Base-by-base conservation (phyloP, 1,139 yeast genomes). In the Pichiaceae sp. region DNA sequence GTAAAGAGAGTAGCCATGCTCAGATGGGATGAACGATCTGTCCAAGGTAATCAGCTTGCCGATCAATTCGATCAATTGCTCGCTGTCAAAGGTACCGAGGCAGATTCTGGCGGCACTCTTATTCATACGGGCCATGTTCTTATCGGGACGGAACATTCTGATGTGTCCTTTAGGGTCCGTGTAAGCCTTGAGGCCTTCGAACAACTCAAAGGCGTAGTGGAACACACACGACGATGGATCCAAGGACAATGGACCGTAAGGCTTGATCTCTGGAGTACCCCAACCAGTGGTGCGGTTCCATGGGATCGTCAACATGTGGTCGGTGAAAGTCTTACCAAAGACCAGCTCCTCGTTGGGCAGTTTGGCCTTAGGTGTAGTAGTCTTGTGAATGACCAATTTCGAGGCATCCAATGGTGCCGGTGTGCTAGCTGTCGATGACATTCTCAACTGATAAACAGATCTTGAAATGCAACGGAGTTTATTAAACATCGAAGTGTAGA, bases 181-280 rank as follows among this genome's bases (percentile, higher is more conserved):
- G 71, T 87, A 91, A 6, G 97, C 97, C 68, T 91, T 91, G 70
- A 91, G 71, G 47, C 98, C 98, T 68, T 91, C 98, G 52, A 91
- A 91, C 47, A 91, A 73, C 61, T 87, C 96, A 56, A 91, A 91
- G 1, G 95, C 91, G 54, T 91, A 91, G 64, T 91, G 98, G 63
- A 91, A 77, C 26, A 89, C 97, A 54, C 79, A 73, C 11, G 93
- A 64, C 12, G 96, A 78, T 27, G 98, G 98, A 53, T 87, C 96
- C 40, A 91, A 62, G 16, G 66, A 52, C 41, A 91, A 64, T 35
- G 75, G 74, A 40, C 79, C 91, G 62, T 85, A 87, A 24, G 97
- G 96, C 50, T 74, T 74, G 57, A 91, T 89, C 53, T 73, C 74
- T 31, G 98, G 97, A 20, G 72, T 63, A 12, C 67, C 81, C 98